Evolutionary conservation across 148 eudicot genomes (phyloP).

Genomic region (Amaranthus palmeri): DNA sequence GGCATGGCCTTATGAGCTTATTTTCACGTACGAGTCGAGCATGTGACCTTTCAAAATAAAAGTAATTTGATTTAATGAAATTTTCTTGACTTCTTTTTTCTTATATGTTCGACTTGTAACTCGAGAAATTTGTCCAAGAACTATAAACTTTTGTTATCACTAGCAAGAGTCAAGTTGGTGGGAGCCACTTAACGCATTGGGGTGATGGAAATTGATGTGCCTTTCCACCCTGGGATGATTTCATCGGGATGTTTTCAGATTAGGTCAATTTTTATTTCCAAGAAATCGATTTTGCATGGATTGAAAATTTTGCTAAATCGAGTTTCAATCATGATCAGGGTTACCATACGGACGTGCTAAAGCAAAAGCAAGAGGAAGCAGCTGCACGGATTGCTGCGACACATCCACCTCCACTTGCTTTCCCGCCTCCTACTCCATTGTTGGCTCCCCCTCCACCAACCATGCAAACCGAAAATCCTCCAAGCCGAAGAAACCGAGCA

Average conservation of each 20-base stretch:
- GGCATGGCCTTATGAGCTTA: background rate
- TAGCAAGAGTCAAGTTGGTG: too few relatives aligned
- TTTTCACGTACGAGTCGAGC: background rate
- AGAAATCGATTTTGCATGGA: background rate
- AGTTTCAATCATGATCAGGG: slow-evolving; percentile 44
- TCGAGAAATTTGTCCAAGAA: background rate
- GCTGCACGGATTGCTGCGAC: slow-evolving; percentile 40
- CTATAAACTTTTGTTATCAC: too few relatives aligned
- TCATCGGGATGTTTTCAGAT: too few relatives aligned
- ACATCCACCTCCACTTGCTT: slow-evolving; percentile 15
- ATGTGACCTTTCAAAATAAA: too few relatives aligned
- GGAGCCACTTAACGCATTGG: too few relatives aligned
- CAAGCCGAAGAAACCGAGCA: slow-evolving; percentile 33
- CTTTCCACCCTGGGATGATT: too few relatives aligned
- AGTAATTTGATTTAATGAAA: background rate
- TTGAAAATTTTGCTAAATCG: background rate
- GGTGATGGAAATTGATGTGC: too few relatives aligned
- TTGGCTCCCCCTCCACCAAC: slow-evolving; percentile 19
- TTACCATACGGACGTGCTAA: slow-evolving; percentile 71
- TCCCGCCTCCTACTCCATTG: slow-evolving; percentile 28
- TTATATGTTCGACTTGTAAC: background rate
- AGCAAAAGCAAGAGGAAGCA: slow-evolving; percentile 56
- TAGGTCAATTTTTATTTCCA: too few relatives aligned
- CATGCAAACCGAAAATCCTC: slow-evolving; percentile 24
- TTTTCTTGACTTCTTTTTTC: background rate